These are phyloP conservation scores for Hygrophorus russula DNA, from an alignment of 768 basidiomycete genomes.

Conservation along the genomic window DNA sequence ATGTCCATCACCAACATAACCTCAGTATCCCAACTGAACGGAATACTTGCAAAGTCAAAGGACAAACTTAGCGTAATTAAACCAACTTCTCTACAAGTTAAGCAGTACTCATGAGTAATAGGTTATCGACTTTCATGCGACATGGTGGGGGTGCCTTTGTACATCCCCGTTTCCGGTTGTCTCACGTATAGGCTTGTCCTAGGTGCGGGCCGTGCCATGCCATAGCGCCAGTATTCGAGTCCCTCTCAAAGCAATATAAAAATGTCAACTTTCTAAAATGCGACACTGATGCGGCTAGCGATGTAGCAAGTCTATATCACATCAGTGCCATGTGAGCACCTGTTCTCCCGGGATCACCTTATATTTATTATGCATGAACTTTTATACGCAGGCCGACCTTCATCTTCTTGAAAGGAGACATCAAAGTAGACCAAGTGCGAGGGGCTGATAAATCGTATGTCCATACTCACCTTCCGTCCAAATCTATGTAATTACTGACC, in stretches of 20 bases:
- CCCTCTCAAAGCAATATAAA: slow-evolving; percentile 54
- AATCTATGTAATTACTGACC: background rate
- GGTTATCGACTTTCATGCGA: slow-evolving; percentile 84
- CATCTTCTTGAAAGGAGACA: slow-evolving; percentile 57
- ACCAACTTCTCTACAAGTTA: background rate
- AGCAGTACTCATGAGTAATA: slow-evolving; percentile 15
- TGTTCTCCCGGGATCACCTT: background rate
- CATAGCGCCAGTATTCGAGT: slow-evolving; percentile 69
- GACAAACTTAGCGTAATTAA: slow-evolving; percentile 51
- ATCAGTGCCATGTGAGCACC: slow-evolving; percentile 61
- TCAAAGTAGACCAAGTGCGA: slow-evolving; percentile 58
- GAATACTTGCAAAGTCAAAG: slow-evolving; percentile 43
- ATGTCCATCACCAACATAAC: slow-evolving; percentile 57
- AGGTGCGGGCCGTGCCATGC: slow-evolving; percentile 85
- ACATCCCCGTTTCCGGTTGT: background rate
- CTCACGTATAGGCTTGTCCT: slow-evolving; percentile 6
- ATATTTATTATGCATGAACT: background rate
- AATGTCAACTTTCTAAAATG: slow-evolving; percentile 78
- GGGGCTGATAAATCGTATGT: slow-evolving; percentile 57
- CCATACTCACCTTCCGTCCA: background rate
- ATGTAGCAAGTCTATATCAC: slow-evolving; percentile 52
- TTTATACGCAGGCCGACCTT: slow-evolving; percentile 61
- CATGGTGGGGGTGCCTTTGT: slow-evolving; percentile 45
- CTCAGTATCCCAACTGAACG: slow-evolving; percentile 53
- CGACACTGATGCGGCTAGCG: slow-evolving; percentile 61